Evolutionary conservation across 805 yeast species (phyloP).

Genomic region (Metschnikowia cubensis): DNA sequence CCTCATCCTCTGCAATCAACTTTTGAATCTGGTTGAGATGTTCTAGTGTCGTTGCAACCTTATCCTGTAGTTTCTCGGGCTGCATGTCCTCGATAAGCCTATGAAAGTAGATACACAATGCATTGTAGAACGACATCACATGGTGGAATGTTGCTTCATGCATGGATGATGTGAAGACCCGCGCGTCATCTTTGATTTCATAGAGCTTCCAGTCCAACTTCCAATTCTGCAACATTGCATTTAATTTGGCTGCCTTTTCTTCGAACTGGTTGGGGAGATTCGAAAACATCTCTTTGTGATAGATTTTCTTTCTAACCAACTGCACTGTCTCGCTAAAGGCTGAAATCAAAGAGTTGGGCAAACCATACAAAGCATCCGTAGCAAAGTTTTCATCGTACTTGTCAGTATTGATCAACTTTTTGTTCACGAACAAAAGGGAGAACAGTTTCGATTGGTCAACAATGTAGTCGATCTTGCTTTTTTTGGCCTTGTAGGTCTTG

Average conservation of each 20-base stretch:
- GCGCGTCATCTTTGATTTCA: conserved; percentile 12
- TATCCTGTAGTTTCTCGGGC: conserved; percentile 55
- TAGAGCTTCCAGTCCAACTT: conserved; percentile 67
- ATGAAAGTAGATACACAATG: conserved; percentile 65
- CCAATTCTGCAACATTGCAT: conserved; percentile 59
- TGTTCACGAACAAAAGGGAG: conserved; percentile 40
- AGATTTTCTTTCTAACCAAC: conserved; percentile 58
- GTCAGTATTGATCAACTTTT: conserved; percentile 42
- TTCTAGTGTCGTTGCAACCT: conserved; percentile 56
- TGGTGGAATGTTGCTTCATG: conserved; percentile 78
- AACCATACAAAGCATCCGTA: conserved; percentile 77
- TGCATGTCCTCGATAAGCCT: conserved; percentile 55
- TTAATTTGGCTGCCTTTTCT: conserved; percentile 26
- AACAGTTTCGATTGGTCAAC: conserved; percentile 19
- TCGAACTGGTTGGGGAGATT: conserved; percentile 32
- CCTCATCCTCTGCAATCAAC: conserved; percentile 51
- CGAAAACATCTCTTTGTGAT: conserved; percentile 36
- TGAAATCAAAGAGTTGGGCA: conserved; percentile 74
- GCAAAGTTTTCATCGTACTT: conserved; percentile 57
- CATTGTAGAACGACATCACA: conserved; percentile 72
- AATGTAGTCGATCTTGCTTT: conserved; percentile 17
- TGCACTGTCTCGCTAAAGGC: conserved; percentile 71
- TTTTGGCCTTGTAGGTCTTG: conserved; percentile 9
- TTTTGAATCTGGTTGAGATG: conserved; percentile 61
- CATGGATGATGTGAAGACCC: conserved; percentile 45